phyloP scores from a whole-genome alignment of 2,329 filamentous ascomycete genomes.

The Aplosporella prunicola region DNA sequence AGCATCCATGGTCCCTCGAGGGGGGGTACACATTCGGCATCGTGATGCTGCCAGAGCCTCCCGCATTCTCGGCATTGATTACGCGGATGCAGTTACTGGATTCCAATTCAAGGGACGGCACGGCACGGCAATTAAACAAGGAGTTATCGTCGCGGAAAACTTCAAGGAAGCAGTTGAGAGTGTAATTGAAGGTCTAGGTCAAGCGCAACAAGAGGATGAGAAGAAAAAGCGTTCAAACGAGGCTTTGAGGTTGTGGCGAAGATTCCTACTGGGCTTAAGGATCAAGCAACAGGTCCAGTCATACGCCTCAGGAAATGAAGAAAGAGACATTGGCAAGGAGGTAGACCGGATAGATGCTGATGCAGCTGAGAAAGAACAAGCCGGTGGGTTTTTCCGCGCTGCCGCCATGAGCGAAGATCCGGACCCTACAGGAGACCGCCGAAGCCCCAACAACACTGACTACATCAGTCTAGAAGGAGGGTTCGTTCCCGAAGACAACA shows the following conservation, averaged over 20 bases:
- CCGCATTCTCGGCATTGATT: conserved; percentile 68
- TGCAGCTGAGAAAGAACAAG: conserved; percentile 18
- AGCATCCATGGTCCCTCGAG: conserved; percentile 53
- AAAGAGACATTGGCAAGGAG: conserved; percentile 3
- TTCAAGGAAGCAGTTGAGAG: conserved; percentile 61
- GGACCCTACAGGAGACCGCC: not conserved
- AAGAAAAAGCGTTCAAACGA: conserved; percentile 43
- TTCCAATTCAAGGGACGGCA: conserved; percentile 81
- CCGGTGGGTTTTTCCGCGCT: conserved; percentile 1
- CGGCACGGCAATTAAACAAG: conserved; percentile 73
- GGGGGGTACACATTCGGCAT: conserved; percentile 48
- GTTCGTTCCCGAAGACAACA: no score
- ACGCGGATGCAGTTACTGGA: conserved; percentile 79
- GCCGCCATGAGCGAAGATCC: not conserved
- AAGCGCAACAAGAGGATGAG: conserved; percentile 55
- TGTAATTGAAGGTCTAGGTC: conserved; percentile 57
- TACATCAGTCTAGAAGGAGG: no score
- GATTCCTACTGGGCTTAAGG: conserved; percentile 51
- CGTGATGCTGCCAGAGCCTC: conserved; percentile 61
- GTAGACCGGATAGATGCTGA: conserved; percentile 21
- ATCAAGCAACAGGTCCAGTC: conserved; percentile 65
- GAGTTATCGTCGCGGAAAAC: conserved; percentile 66
- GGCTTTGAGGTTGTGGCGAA: conserved; percentile 48
- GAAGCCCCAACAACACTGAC: no score
- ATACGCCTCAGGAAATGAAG: conserved; percentile 27